These are phyloP conservation scores for Dictyostelium gargantuum DNA, from an alignment of 208 protist genomes.

Conservation along the genomic window DNA sequence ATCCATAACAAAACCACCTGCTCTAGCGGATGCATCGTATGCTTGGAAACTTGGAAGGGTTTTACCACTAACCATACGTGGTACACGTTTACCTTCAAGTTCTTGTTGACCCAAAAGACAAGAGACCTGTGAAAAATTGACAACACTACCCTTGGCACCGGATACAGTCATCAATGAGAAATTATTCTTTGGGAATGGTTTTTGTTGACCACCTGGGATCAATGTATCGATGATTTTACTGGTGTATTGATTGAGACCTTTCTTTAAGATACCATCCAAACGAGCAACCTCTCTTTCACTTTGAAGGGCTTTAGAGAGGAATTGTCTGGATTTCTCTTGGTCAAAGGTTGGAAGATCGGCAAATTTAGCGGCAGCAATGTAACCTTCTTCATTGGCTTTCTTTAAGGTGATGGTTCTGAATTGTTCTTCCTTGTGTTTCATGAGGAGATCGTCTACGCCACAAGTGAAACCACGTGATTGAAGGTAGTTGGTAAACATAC, in stretches of 20 bases:
- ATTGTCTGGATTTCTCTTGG: not conserved
- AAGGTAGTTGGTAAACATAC: slow-evolving; percentile 95
- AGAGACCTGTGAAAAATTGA: slow-evolving; percentile 99
- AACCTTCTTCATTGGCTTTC: slow-evolving; percentile 85
- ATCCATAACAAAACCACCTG: slow-evolving; percentile 87
- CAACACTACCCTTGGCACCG: slow-evolving; percentile 98
- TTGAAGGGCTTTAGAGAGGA: not conserved
- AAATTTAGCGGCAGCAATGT: slow-evolving; percentile 29
- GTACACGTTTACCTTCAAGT: slow-evolving; percentile 97
- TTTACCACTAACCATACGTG: slow-evolving; percentile 96
- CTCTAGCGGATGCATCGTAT: slow-evolving; percentile 82
- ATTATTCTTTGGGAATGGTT: slow-evolving; percentile 97
- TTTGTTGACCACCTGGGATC: slow-evolving; percentile 84
- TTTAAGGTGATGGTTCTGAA: slow-evolving; percentile 83
- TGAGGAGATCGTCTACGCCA: slow-evolving; percentile 97
- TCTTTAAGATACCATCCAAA: slow-evolving; percentile 64
- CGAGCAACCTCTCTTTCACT: slow-evolving; percentile 41
- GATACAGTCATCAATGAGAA: slow-evolving; percentile 98
- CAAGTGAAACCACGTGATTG: slow-evolving; percentile 97
- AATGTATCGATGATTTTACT: slow-evolving; percentile 85
- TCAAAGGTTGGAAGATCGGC: not conserved
- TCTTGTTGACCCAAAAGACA: slow-evolving; percentile 97
- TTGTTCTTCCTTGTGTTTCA: slow-evolving; percentile 86
- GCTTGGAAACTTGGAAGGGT: slow-evolving; percentile 90
- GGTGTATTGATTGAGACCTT: slow-evolving; percentile 74